phyloP scores from a whole-genome alignment of 2,329 filamentous ascomycete species.

The Pyricularia grisea region DNA sequence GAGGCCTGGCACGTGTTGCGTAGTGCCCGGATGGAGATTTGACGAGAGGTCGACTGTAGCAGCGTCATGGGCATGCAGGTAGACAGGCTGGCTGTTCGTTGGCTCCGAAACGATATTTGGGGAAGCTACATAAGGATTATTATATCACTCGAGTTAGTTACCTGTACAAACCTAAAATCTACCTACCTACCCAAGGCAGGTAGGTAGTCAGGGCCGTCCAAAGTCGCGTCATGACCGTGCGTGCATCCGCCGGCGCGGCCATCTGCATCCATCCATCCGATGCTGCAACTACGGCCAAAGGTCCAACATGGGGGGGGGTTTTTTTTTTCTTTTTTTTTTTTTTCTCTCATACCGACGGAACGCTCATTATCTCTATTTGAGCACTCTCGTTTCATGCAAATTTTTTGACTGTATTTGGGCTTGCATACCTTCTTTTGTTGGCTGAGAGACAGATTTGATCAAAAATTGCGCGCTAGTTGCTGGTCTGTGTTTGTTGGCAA shows the following conservation, averaged over 20 bases:
- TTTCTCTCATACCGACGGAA: not conserved
- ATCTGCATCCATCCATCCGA: not conserved
- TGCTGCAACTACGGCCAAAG: not conserved
- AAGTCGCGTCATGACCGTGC: not conserved
- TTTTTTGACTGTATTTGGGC: not conserved
- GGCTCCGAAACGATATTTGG: not conserved
- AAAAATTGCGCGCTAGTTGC: not conserved
- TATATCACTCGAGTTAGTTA: not conserved
- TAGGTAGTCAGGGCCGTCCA: not conserved
- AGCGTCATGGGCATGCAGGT: not conserved
- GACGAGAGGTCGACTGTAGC: not conserved
- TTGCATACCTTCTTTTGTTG: not conserved
- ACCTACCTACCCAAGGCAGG: too few species aligned
- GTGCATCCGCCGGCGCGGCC: not conserved
- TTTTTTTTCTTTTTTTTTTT: not conserved
- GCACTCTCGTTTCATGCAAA: not conserved
- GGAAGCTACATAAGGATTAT: not conserved
- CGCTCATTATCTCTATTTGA: not conserved
- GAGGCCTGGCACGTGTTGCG: not conserved
- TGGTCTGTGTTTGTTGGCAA: not conserved
- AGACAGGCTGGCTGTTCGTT: not conserved
- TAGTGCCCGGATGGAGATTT: not conserved
- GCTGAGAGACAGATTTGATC: not conserved
- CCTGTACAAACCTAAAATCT: not conserved
- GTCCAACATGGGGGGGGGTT: not conserved